Conservation (phyloP, 2,329 filamentous ascomycete genomes). For the Xylaria multiplex region DNA sequence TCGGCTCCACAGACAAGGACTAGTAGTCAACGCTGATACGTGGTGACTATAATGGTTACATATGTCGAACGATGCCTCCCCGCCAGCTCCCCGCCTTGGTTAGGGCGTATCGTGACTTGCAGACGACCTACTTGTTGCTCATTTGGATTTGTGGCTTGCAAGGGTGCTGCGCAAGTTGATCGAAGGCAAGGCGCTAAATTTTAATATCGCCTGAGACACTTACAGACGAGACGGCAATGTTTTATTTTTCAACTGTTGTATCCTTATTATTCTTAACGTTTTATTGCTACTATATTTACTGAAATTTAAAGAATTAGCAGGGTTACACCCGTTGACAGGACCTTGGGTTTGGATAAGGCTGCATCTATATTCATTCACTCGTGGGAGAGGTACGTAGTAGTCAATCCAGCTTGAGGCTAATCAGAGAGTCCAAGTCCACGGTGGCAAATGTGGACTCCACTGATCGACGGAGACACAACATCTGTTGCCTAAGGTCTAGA, state of each 20-base stretch:
- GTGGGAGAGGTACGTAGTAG: neutral
- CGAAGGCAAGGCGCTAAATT: slow-evolving; percentile 13
- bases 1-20: no score
- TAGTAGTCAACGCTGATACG: slow-evolving; percentile 8
- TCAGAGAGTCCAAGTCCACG: neutral
- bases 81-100: neutral
- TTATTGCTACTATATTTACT: neutral
- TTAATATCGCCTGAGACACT: slow-evolving; percentile 10
- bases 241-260: neutral
- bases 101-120: slow-evolving; percentile 14
- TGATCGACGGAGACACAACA: slow-evolving; percentile 12
- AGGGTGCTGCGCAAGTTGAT: slow-evolving; percentile 24
- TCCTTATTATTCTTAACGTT: slow-evolving; percentile 9
- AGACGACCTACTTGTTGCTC: slow-evolving; percentile 3
- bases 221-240: slow-evolving; percentile 1
- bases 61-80: slow-evolving; percentile 3
- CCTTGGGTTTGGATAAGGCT: slow-evolving; percentile 2
- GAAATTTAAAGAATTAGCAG: neutral
- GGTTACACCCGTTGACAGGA: neutral
- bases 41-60: neutral
- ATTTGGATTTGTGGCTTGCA: slow-evolving; percentile 32
- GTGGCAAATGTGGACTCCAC: slow-evolving; percentile 7
- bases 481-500: neutral
- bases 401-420: neutral
- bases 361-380: neutral